A percentile compares a stretch with the other conserved stretches of the same genome.
Evolutionary conservation across 2,329 filamentous ascomycete genomes (phyloP).

Genomic region (Cladosporium sp.): DNA sequence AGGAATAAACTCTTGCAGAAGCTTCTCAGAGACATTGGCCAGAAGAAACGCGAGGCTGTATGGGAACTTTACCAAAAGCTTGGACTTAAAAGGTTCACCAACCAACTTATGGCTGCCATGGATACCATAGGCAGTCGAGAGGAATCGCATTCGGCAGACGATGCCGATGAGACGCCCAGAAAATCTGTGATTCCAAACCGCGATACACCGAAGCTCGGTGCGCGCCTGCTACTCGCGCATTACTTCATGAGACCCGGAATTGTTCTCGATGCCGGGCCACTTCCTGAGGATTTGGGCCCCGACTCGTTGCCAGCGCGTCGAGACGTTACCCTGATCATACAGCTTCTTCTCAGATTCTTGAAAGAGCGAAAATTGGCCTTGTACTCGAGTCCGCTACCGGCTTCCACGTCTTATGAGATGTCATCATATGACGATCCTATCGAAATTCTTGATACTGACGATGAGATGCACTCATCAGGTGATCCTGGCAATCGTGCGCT

Average conservation of each 20-base stretch:
- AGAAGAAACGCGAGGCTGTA: constrained; percentile 23
- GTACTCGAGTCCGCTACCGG: not conserved
- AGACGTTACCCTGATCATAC: not conserved
- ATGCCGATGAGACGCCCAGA: not conserved
- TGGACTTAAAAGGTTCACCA: too few relatives aligned
- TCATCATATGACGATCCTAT: constrained; percentile 10
- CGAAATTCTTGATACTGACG: constrained; percentile 12
- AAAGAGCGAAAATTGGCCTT: too few relatives aligned
- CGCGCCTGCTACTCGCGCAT: constrained; percentile 9
- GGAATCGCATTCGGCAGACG: not conserved
- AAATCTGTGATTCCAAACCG: not conserved
- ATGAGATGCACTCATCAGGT: not conserved
- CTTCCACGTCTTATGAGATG: not conserved
- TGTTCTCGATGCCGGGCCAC: not conserved
- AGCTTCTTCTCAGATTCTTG: too few relatives aligned
- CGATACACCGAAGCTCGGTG: constrained; percentile 3
- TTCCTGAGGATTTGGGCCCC: not conserved
- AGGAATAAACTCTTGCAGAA: constrained; percentile 50
- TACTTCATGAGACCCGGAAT: constrained; percentile 1
- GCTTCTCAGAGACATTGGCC: constrained; percentile 38
- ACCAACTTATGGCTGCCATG: too few relatives aligned
- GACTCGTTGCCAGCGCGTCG: not conserved
- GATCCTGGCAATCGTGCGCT: not conserved
- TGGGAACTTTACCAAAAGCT: constrained; percentile 5
- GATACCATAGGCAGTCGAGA: not conserved